A percentile compares a stretch with the other conserved stretches of the same genome.
phyloP scores from a whole-genome alignment of 2,329 filamentous ascomycete genomes.

The Botrytis porri region DNA sequence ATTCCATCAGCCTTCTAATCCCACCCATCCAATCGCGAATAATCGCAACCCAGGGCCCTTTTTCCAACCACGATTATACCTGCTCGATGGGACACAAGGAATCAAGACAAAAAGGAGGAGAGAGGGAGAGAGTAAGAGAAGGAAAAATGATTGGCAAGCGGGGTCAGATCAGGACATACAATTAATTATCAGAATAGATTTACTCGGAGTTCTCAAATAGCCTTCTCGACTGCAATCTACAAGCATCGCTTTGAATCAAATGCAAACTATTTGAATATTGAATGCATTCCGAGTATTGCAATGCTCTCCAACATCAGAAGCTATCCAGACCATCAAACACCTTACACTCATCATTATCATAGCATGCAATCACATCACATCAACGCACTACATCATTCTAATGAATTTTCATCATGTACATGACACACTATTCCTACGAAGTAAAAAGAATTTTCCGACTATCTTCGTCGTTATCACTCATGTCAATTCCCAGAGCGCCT shows the following conservation, averaged over 20 bases:
- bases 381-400: neutral
- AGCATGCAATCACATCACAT: neutral
- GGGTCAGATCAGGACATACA: too few relatives aligned
- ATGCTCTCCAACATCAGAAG: neutral
- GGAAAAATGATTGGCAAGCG: too few relatives aligned
- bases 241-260: neutral
- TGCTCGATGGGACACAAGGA: neutral
- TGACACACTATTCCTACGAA: neutral
- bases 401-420: neutral
- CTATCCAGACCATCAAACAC: neutral
- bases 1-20: too few relatives aligned
- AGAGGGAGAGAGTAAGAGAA: neutral
- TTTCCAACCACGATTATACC: neutral
- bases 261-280: neutral
- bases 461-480: neutral
- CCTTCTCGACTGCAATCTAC: neutral
- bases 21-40: neutral
- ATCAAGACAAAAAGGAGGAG: neutral
- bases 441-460: neutral
- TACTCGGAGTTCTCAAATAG: neutral
- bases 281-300: neutral
- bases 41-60: neutral
- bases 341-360: neutral
- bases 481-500: neutral
- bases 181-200: neutral